A percentile compares a stretch with the other conserved stretches of the same genome.
Evolutionary conservation across 2,329 filamentous ascomycete species (phyloP).

Genomic region (Aspergillus versicolor): DNA sequence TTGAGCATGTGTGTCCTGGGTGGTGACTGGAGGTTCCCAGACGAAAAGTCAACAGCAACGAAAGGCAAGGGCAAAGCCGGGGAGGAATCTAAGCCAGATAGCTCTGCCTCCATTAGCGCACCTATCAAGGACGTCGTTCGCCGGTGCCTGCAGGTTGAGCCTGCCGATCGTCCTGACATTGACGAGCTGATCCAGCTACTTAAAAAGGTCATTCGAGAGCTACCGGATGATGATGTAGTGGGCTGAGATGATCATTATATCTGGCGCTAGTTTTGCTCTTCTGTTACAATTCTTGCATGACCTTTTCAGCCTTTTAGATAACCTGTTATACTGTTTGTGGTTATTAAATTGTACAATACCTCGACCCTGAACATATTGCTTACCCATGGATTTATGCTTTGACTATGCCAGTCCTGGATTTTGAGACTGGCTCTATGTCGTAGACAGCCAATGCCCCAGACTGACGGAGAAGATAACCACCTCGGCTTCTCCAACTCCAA

Average conservation of each 20-base stretch:
- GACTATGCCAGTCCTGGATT: too few relatives aligned
- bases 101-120: conserved; percentile 67
- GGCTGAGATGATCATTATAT: conserved; percentile 22
- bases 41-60: conserved; percentile 67
- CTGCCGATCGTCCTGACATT: conserved; percentile 81
- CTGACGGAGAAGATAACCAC: not conserved
- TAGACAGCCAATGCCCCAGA: too few relatives aligned
- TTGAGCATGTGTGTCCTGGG: conserved; percentile 88
- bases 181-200: conserved; percentile 78
- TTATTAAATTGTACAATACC: conserved; percentile 26
- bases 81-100: conserved; percentile 27
- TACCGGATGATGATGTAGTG: conserved; percentile 61
- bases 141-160: conserved; percentile 82
- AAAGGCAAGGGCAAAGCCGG: conserved; percentile 56
- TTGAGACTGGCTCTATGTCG: not conserved
- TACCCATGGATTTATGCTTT: too few relatives aligned
- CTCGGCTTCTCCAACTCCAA: conserved; percentile 3
- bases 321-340: not conserved
- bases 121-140: conserved; percentile 83
- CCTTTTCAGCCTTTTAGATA: not conserved
- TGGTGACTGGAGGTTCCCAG: conserved; percentile 95
- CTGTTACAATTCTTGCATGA: not conserved
- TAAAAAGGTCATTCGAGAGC: conserved; percentile 66
- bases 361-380: conserved; percentile 15
- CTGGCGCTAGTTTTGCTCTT: not conserved